Evolutionary conservation across 2,329 filamentous ascomycete species (phyloP), one percentile per base, ranked within the genome.

Genomic region (Pseudomassariella vexata): DNA sequence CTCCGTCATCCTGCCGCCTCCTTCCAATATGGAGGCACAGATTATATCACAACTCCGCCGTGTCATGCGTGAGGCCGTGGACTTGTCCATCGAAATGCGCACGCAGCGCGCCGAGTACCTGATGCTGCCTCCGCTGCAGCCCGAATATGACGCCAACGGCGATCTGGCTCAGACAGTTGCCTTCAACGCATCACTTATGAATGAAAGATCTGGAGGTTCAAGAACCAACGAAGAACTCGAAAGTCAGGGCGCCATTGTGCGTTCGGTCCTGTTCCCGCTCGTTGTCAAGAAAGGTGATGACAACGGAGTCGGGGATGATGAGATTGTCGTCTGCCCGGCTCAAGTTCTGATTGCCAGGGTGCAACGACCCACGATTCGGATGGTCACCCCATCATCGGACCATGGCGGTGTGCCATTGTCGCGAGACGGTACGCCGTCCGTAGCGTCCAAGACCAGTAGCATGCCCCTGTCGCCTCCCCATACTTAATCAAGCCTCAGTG

Each of bases 241-340:
- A 59, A 68, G 70, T 5, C 73, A 82, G 39, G 72, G 76, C 24
- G 81, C 87, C 17, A 76, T 90, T 12, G 88, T 98, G 24, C 85
- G 92, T 45, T 77, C 95, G 40, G 89, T 98, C 2, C 75, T 98
- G 24, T 98, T 98, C 68, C 94, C 94, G 8, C 73, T 96, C 2
- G 90, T 98, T 12, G 86, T 96, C 48, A 95, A 95, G 66, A 94
- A 92, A 66, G 90, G 89, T 32, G 85, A 94, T 50, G 90, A 96
- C 54, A 68, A 70, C 24, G 92, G 89, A 16, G 73, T 82, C 32
- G 90, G 89, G 34, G 87, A 95, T 34, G 88, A 95, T 45, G 89
- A 96, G 67, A 86, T 94, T 42, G 89, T 96, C 28, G 87, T 98
- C 26, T 94, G 84, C 53, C 90, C 90, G 8, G 92, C 94, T 6